Evolutionary conservation across 257 asterid species (phyloP), one percentile per base, ranked within the genome.

Genomic region (Scutellaria minor): DNA sequence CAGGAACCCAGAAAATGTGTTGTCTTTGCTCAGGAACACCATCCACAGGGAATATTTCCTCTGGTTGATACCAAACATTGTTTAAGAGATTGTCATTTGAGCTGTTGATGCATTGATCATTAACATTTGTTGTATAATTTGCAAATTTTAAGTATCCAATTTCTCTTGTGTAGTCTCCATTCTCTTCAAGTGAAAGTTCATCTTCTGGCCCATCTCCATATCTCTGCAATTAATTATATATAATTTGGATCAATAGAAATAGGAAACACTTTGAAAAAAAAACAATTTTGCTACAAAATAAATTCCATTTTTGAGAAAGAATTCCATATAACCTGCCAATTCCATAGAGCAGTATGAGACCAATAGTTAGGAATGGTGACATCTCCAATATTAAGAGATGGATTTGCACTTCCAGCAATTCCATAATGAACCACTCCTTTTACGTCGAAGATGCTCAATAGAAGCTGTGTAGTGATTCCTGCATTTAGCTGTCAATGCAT

Each of bases 371-470:
- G 90, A 67, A 89, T 89, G 5, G 86, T 48, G 47, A 89, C 96
- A 82, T 89, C 93, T 66, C 93, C 93, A 57, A 87, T 73, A 45
- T 82, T 52, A 5, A 76, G 61, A 10, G 80, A 50, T n/a, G 91
- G 83, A 55, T 87, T 81, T 71, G 86, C 85, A 81, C 87, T 87
- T 35, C 96, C 96, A 22, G 89, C 91, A 31, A 87, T 84, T 6
- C 96, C 96, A 71, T 78, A 89, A 40, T 89, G 93, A 61, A 89
- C 85, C 14, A 89, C 87, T 40, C 93, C 91, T 77, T 82, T 77
- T 14, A 87, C 59, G 1, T 75, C 48, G 73, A 89, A 89, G 35
- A 79, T 46, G 51, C 81, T 81, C 70, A 89, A 5, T 44, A 87
- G 70, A 1, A 89, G 73, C 47, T 89, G 93, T 9, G 96, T 89